Percentiles rank a stretch among this genome's conserved stretches.
These are phyloP conservation scores for Lichtheimia corymbifera DNA, from an alignment of 371 early-diverging fungal genomes.

Conservation along the genomic window DNA sequence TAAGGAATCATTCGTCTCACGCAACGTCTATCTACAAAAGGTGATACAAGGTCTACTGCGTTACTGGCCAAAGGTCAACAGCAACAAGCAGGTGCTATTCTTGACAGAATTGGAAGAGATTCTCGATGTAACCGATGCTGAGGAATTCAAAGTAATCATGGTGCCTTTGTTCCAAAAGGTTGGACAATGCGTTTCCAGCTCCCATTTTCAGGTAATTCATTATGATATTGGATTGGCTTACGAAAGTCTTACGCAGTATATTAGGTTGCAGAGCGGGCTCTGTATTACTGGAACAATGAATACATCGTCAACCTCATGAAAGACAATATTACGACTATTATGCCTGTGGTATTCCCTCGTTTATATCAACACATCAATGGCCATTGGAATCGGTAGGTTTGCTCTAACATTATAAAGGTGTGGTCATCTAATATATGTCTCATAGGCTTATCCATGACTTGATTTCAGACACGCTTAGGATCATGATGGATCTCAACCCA, in stretches of 20 bases:
- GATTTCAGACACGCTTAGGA: slow-evolving; percentile 90
- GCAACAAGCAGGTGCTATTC: slow-evolving; percentile 97
- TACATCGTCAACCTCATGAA: slow-evolving; percentile 91
- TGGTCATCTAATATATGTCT: background rate
- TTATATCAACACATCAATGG: slow-evolving; percentile 90
- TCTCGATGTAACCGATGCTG: slow-evolving; percentile 88
- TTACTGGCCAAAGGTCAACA: slow-evolving; percentile 98
- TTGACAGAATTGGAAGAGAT: slow-evolving; percentile 96
- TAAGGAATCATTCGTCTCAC: background rate
- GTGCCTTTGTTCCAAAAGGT: slow-evolving; percentile 90
- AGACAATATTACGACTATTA: slow-evolving; percentile 82
- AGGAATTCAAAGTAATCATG: slow-evolving; percentile 86
- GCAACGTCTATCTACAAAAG: slow-evolving; percentile 31
- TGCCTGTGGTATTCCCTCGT: slow-evolving; percentile 93
- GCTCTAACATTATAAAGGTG: background rate
- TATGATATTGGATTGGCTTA: background rate
- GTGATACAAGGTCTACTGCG: slow-evolving; percentile 87
- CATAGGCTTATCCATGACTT: slow-evolving; percentile 88
- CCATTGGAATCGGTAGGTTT: slow-evolving; percentile 93
- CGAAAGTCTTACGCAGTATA: too few relatives aligned
- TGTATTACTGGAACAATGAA: slow-evolving; percentile 97
- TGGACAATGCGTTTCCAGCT: slow-evolving; percentile 88
- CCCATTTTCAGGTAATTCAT: slow-evolving; percentile 90
- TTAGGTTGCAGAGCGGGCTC: slow-evolving; percentile 93
- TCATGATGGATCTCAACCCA: slow-evolving; percentile 90